Evolutionary conservation across 2,329 filamentous ascomycete genomes (phyloP).

Genomic region (Microsporum audouinii): DNA sequence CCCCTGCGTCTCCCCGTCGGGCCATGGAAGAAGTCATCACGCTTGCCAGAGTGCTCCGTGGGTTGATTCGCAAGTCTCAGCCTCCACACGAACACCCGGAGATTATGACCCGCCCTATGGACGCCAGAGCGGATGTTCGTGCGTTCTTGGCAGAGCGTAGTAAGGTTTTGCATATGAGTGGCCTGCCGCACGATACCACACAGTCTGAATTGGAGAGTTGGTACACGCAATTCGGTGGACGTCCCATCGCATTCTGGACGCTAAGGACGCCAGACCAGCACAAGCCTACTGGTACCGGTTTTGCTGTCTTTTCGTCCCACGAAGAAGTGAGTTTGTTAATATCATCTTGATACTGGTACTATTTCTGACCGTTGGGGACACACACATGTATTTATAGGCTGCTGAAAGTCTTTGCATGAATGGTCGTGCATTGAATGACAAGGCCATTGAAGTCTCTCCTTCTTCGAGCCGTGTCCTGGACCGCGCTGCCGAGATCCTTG

Average conservation of each 20-base stretch:
- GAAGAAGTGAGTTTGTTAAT: conserved; percentile 65
- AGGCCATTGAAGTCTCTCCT: conserved; percentile 96
- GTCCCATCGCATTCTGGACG: conserved; percentile 98
- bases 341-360: conserved; percentile 7
- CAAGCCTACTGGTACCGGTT: conserved; percentile 97
- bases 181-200: conserved; percentile 91
- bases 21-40: conserved; percentile 98
- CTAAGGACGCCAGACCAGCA: conserved; percentile 95
- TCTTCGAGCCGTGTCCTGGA: conserved; percentile 95
- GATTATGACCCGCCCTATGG: conserved; percentile 88
- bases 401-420: conserved; percentile 99
- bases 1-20: conserved; percentile 85
- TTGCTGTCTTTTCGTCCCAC: conserved; percentile 96
- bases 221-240: conserved; percentile 97
- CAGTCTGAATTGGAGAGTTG: conserved; percentile 98
- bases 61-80: conserved; percentile 91
- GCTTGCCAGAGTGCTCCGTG: conserved; percentile 78
- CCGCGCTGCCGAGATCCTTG: conserved; percentile 87
- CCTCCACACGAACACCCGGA: conserved; percentile 87
- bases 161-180: conserved; percentile 97
- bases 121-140: conserved; percentile 88
- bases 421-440: conserved; percentile 91
- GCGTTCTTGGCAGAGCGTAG: conserved; percentile 93
- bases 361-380: conserved; percentile 7
- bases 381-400: conserved; percentile 46